Evolutionary conservation across 2,329 filamentous ascomycete genomes (phyloP).

Genomic region (Colletotrichum camelliae): DNA sequence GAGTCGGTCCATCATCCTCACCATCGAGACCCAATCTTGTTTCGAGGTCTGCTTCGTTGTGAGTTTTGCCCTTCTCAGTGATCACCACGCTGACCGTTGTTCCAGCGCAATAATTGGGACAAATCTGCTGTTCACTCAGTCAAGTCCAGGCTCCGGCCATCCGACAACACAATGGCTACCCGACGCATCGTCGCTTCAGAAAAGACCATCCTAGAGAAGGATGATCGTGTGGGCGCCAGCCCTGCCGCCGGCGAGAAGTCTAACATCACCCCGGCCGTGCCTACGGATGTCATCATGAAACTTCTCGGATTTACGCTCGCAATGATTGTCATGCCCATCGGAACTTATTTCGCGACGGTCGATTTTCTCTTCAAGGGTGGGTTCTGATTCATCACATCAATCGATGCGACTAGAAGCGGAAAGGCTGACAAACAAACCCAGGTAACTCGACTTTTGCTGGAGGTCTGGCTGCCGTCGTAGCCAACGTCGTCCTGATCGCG

Average conservation of each 20-base stretch:
- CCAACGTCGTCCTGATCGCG: constrained; percentile 88
- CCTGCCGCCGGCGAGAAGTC: constrained; percentile 61
- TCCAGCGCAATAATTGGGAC: neutral
- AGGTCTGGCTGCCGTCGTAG: constrained; percentile 83
- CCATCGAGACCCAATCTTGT: neutral
- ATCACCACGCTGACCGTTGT: neutral
- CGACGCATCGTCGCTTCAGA: constrained; percentile 69
- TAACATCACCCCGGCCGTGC: constrained; percentile 82
- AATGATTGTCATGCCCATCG: constrained; percentile 88
- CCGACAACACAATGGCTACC: constrained; percentile 65
- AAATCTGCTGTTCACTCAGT: neutral
- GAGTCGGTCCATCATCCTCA: neutral
- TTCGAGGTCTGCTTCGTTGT: neutral
- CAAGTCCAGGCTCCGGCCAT: neutral
- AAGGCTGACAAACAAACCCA: constrained; percentile 36
- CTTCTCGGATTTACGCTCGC: constrained; percentile 88
- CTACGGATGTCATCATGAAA: constrained; percentile 87
- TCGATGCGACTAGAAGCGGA: neutral
- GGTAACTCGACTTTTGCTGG: constrained; percentile 91
- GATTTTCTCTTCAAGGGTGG: constrained; percentile 79
- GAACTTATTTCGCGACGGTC: constrained; percentile 85
- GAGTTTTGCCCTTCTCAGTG: neutral
- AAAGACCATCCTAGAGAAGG: constrained; percentile 69
- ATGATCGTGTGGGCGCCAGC: constrained; percentile 48
- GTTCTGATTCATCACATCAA: constrained; percentile 12